These are phyloP conservation scores for Aspergillus nanangensis DNA, from an alignment of 495 filamentous ascomycete species.

Conservation along the genomic window DNA sequence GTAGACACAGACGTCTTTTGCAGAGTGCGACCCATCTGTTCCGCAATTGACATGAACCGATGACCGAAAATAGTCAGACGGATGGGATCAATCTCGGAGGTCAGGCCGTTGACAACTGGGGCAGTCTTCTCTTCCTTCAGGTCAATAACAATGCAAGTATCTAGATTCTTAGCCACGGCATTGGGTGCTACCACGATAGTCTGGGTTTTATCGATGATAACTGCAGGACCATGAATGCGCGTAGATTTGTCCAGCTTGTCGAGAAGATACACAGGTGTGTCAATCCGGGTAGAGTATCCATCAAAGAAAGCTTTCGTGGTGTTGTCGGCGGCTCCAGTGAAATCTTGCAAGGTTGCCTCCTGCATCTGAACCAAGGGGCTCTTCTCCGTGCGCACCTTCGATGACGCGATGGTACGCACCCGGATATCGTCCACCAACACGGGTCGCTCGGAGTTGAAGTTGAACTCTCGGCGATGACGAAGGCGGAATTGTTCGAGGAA, in stretches of 20 bases:
- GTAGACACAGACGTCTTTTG: slow-evolving; percentile 98
- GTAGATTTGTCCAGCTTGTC: slow-evolving; percentile 73
- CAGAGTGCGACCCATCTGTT: slow-evolving; percentile 93
- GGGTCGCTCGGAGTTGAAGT: slow-evolving; percentile 45
- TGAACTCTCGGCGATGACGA: slow-evolving; percentile 48
- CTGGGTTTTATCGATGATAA: slow-evolving; percentile 92
- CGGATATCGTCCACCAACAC: slow-evolving; percentile 52
- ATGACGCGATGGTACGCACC: slow-evolving; percentile 42
- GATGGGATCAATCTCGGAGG: slow-evolving; percentile 70
- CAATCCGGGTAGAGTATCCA: slow-evolving; percentile 61
- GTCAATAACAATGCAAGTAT: slow-evolving; percentile 48
- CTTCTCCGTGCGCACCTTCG: slow-evolving; percentile 36
- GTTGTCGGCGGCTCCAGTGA: slow-evolving; percentile 21
- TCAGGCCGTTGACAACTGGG: slow-evolving; percentile 73
- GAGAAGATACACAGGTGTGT: slow-evolving; percentile 84
- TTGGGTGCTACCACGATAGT: slow-evolving; percentile 89
- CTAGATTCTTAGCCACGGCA: slow-evolving; percentile 47
- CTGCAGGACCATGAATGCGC: slow-evolving; percentile 76
- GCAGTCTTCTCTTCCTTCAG: slow-evolving; percentile 48
- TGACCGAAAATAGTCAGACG: slow-evolving; percentile 95
- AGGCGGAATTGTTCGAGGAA: slow-evolving; percentile 42
- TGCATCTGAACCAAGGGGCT: slow-evolving; percentile 37
- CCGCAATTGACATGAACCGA: slow-evolving; percentile 97
- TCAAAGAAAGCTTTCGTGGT: slow-evolving; percentile 45
- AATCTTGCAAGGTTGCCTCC: slow-evolving; percentile 26